Base-by-base conservation (phyloP, 1,139 yeast species). In the Pneumocystis sp. region DNA sequence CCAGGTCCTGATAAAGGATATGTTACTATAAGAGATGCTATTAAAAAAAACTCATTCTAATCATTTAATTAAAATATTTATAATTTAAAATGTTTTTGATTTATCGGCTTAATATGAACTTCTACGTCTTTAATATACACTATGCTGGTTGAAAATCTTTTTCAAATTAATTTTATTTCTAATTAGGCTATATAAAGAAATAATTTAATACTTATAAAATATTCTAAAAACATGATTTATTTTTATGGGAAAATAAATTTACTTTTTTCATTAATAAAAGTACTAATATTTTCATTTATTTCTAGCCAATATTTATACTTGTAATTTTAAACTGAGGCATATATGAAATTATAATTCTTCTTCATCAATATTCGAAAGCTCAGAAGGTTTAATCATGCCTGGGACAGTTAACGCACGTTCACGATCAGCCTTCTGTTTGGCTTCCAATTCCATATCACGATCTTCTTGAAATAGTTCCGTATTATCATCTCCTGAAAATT, bases 391-490 rank as follows among this genome's bases (percentile, higher is more conserved):
- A 74, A 93, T 80, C 75, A 93, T 81, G 65, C 98, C 98, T 71
- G 97, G 97, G 69, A 93, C 87, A 78, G 84, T 85, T 72, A 87
- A 79, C 67, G 96, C 97, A 71, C 83, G 84, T 75, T 89, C 95
- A 73, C 86, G 85, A 72, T 89, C 95, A 68, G 81, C 74, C 74
- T 82, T 83, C 70, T 80, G 83, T 74, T 84, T 84, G 75, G 87
- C 95, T 70, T 81, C 78, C 69, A 83, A 77, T 75, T 90, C 96
- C 65, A 81, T 80, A 75, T 89, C 96, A 74, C 86, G 87, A 73
- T 93, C 98, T 74, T 93, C 98, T 25, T 96, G 96, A 78, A 86
- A 95, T 75, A 93, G 80, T 75, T 93, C 95, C 75, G 90, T 97
- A 37, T 74, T 73, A 64, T 81, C 79, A 75, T 89, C 96, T 63